These are phyloP conservation scores for Naganishia vaughanmartiniae DNA, from an alignment of 768 basidiomycete species.

Conservation along the genomic window DNA sequence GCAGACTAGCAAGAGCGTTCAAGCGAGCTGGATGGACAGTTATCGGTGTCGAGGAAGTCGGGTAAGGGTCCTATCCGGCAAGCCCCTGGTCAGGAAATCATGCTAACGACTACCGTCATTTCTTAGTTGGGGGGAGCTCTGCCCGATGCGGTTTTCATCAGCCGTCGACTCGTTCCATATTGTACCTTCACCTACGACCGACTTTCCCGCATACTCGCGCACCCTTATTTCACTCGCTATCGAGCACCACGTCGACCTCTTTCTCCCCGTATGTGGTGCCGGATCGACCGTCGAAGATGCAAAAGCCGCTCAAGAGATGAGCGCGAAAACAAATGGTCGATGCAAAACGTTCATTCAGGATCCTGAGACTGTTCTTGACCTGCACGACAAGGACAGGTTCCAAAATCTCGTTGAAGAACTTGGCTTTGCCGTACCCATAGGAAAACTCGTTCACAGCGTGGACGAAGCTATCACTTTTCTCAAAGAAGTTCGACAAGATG, in stretches of 20 bases:
- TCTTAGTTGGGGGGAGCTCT: conserved; percentile 46
- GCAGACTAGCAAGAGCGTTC: conserved; percentile 45
- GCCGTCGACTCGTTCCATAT: conserved; percentile 42
- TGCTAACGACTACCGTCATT: neutral
- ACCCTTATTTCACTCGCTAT: conserved; percentile 41
- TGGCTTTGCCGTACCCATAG: conserved; percentile 42
- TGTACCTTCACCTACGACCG: conserved; percentile 38
- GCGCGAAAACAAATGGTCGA: conserved; percentile 35
- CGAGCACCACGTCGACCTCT: conserved; percentile 41
- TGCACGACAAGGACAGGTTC: conserved; percentile 50
- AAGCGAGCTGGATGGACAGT: conserved; percentile 48
- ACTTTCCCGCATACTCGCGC: conserved; percentile 40
- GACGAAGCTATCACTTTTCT: conserved; percentile 43
- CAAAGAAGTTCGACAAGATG: conserved; percentile 27
- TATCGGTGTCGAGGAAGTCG: conserved; percentile 47
- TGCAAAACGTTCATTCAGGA: conserved; percentile 49
- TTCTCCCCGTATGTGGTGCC: conserved; percentile 50
- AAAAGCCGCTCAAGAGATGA: conserved; percentile 46
- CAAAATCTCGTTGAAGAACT: conserved; percentile 44
- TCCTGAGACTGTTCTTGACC: conserved; percentile 44
- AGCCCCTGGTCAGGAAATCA: neutral
- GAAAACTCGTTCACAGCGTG: conserved; percentile 40
- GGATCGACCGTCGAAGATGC: conserved; percentile 50
- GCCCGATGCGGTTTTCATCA: conserved; percentile 45
- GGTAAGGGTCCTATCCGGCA: conserved; percentile 28